phyloP scores from a whole-genome alignment of 148 eudicot genomes.

The Camellia sinensis region DNA sequence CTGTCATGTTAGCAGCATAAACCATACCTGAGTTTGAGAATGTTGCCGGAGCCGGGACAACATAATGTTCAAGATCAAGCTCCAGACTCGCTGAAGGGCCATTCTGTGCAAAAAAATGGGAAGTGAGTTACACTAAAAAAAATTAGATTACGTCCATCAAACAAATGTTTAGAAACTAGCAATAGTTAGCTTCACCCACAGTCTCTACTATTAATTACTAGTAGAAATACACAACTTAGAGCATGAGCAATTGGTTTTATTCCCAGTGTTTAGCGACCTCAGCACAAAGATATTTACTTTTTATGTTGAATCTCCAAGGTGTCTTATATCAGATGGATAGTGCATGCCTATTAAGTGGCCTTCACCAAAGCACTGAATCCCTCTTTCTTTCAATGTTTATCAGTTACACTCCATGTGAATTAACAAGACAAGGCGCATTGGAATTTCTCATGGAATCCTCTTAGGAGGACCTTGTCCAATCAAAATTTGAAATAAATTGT shows the following conservation, averaged over 20 bases:
- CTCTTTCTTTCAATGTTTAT: slow-evolving; percentile 1
- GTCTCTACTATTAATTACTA: neutral
- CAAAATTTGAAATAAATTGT: neutral
- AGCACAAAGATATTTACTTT: neutral
- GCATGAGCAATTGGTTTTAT: neutral
- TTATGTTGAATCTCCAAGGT: neutral
- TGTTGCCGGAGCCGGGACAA: slow-evolving; percentile 74
- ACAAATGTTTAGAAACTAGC: slow-evolving; percentile 9
- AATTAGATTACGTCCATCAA: neutral
- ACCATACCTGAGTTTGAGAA: slow-evolving; percentile 53
- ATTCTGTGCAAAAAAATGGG: slow-evolving; percentile 32
- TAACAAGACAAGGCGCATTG: too few species aligned
- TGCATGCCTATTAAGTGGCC: neutral
- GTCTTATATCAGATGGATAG: neutral
- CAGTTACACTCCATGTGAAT: neutral
- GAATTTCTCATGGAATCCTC: neutral
- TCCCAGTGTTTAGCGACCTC: neutral
- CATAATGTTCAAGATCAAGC: slow-evolving; percentile 94
- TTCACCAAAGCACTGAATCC: neutral
- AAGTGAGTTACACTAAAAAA: neutral
- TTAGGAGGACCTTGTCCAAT: slow-evolving; percentile 10
- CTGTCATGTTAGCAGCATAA: slow-evolving; percentile 94
- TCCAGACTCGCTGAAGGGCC: slow-evolving; percentile 70
- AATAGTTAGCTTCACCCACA: slow-evolving; percentile 2
- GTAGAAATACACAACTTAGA: neutral